phyloP scores from a whole-genome alignment of 2,329 filamentous ascomycete genomes.

The Fusarium oligoseptatum region DNA sequence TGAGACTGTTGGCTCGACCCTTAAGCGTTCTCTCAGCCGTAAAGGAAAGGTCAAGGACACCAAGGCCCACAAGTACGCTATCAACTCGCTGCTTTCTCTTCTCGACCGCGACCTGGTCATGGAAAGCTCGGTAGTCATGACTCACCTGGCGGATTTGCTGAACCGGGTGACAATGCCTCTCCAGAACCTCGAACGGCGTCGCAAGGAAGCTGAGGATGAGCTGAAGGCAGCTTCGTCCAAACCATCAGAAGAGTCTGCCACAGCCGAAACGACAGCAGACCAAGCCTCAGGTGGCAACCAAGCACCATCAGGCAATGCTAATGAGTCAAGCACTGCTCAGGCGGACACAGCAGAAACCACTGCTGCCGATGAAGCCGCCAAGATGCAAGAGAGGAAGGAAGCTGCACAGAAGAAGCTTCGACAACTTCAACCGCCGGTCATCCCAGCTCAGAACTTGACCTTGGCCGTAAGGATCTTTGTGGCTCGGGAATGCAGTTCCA shows the following conservation, averaged over 20 bases:
- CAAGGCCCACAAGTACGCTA: constrained; percentile 87
- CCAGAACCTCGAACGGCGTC: constrained; percentile 83
- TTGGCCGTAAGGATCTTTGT: constrained; percentile 98
- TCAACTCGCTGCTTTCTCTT: constrained; percentile 90
- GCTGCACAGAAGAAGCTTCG: constrained; percentile 64
- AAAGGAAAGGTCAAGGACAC: constrained; percentile 92
- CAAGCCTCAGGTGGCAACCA: constrained; percentile 49
- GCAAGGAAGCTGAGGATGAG: constrained; percentile 77
- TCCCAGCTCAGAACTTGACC: constrained; percentile 90
- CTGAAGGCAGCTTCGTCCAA: constrained; percentile 56
- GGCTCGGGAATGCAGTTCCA: constrained; percentile 94
- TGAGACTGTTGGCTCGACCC: constrained; percentile 77
- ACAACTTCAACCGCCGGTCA: constrained; percentile 81
- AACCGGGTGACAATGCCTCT: constrained; percentile 91
- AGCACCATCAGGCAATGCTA: constrained; percentile 43
- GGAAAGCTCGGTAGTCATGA: constrained; percentile 98
- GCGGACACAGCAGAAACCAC: constrained; percentile 46
- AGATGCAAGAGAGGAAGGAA: constrained; percentile 56
- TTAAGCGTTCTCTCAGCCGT: constrained; percentile 81
- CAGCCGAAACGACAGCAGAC: constrained; percentile 34
- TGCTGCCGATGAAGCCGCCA: constrained; percentile 40
- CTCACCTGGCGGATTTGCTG: constrained; percentile 87
- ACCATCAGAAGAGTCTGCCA: constrained; percentile 54
- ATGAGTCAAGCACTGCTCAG: constrained; percentile 43
- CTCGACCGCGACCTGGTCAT: constrained; percentile 96